Evolutionary conservation across 805 yeast species (phyloP).

Genomic region (Grigorovia transvaalensis): DNA sequence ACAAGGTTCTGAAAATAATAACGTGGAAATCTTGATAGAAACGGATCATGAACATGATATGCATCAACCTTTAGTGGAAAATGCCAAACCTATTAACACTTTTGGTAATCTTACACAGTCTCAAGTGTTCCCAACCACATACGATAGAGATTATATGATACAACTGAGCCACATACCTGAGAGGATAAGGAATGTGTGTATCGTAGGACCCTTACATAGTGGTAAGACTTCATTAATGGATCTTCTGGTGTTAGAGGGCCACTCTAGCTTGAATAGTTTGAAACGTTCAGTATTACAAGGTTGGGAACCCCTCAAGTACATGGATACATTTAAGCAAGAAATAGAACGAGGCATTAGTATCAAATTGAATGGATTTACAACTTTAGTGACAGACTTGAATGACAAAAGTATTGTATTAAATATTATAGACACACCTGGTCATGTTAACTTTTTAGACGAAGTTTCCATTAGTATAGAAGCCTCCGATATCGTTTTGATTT

Average conservation of each 20-base stretch:
- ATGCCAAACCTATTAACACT: slow-evolving; percentile 33
- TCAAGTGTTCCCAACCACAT: slow-evolving; percentile 31
- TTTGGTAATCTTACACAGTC: slow-evolving; percentile 21
- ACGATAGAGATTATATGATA: slow-evolving; percentile 53
- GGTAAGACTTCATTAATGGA: slow-evolving; percentile 83
- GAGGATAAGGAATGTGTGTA: slow-evolving; percentile 59
- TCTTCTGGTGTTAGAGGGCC: slow-evolving; percentile 56
- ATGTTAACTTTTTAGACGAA: slow-evolving; percentile 74
- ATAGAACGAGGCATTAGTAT: slow-evolving; percentile 59
- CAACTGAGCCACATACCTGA: slow-evolving; percentile 44
- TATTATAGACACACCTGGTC: slow-evolving; percentile 87
- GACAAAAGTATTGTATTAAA: slow-evolving; percentile 51
- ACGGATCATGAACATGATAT: slow-evolving; percentile 43
- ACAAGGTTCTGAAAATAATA: slow-evolving; percentile 15
- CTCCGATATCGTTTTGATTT: slow-evolving; percentile 56
- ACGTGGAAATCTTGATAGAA: slow-evolving; percentile 54
- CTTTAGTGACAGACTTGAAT: slow-evolving; percentile 44
- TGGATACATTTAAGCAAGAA: slow-evolving; percentile 66
- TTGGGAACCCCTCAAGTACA: slow-evolving; percentile 46
- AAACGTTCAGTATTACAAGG: slow-evolving; percentile 27
- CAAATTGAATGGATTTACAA: slow-evolving; percentile 49
- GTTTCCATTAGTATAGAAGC: slow-evolving; percentile 44
- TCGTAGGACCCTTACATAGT: slow-evolving; percentile 72
- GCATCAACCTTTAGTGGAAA: slow-evolving; percentile 49
- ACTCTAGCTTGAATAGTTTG: slow-evolving; percentile 27